Percentiles rank a stretch among this genome's conserved stretches.
Conservation (phyloP, 352 stramenopile genomes). For the Pythium folliculosum region DNA sequence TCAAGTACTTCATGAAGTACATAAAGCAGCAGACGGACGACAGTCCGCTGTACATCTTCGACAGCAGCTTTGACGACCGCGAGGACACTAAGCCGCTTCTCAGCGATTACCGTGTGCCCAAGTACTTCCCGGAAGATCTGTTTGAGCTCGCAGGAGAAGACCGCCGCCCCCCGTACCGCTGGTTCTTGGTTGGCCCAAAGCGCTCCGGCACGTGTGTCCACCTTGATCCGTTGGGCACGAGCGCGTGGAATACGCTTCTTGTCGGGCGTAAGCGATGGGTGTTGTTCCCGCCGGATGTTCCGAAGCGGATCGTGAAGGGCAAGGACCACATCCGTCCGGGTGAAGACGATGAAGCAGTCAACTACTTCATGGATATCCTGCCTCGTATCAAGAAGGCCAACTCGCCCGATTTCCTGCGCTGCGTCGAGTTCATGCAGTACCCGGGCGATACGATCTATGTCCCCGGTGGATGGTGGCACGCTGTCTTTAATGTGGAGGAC, state of each 20-base stretch:
- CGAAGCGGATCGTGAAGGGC: constrained; percentile 70
- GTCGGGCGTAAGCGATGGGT: constrained; percentile 96
- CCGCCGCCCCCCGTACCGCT: constrained; percentile 93
- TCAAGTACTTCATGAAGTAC: constrained; percentile 84
- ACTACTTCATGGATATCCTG: constrained; percentile 94
- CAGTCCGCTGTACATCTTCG: constrained; percentile 97
- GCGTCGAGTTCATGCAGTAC: constrained; percentile 90
- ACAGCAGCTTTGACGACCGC: constrained; percentile 92
- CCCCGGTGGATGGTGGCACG: constrained; percentile 93
- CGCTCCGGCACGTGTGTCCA: constrained; percentile 94
- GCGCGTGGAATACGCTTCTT: constrained; percentile 96
- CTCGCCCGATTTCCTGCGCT: constrained; percentile 54
- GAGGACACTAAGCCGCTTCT: constrained; percentile 75
- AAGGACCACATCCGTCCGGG: constrained; percentile 87
- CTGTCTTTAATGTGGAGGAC: constrained; percentile 92
- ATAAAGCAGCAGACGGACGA: constrained; percentile 81
- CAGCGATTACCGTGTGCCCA: constrained; percentile 74
- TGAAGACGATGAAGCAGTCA: constrained; percentile 91
- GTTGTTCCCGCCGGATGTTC: constrained; percentile 92
- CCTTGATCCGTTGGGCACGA: constrained; percentile 95
- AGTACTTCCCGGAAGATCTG: constrained; percentile 84
- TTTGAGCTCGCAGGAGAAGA: constrained; percentile 83
- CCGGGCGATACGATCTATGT: constrained; percentile 93
- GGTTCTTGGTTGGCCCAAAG: constrained; percentile 94
- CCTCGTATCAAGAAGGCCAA: constrained; percentile 82